Base-by-base conservation (phyloP, 2,329 filamentous ascomycete species). In the Emmonsiellopsis sp. region DNA sequence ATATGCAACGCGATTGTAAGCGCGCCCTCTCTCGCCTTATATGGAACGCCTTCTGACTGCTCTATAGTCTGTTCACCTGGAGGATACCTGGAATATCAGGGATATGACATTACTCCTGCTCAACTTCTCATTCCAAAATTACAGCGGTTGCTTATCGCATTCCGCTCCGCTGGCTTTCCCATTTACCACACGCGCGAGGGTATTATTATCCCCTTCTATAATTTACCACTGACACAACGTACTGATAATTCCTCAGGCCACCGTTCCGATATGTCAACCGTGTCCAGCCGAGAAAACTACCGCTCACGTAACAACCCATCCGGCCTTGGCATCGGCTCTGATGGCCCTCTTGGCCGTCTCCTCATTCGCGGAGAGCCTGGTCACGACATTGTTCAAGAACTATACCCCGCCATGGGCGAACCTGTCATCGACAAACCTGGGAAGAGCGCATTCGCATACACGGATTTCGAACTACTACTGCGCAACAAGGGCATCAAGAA, bases 291-390 rank as follows among this genome's bases (percentile, higher is more conserved):
- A n/a, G 81, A 84, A 61, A 64, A 63, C 1, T 76, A 74, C 49
- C 74, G 81, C 3, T 80, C 76, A 41, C 69, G 69, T 10, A 78
- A 82, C 54, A 80, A 80, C 57, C 59, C 70, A 4, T 71, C 72
- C 0, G 71, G 73, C 7, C 59, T 78, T n/a, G 76, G 76, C 0
- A 81, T 83, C 45, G 76, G 73, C 3, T 73, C 75, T 9, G 65
- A 57, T 11, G 80, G 81, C 0, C 80, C 80, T 1, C 64, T 83
- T 44, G 81, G 81, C 1, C 75, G 77, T n/a, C 71, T 83, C 2
- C 67, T 84, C 3, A 70, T 84, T 26, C 76, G 80, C 16, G 81
- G 81, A 0, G 77, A 83, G 59, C 61, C 68, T 20, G 81, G 81
- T 0, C 80, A 83, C 60, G 79, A 79, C 46, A 81, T 76, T 32